These are phyloP conservation scores for Verticillium longisporum DNA, from an alignment of 2,329 filamentous ascomycete species.

Conservation along the genomic window DNA sequence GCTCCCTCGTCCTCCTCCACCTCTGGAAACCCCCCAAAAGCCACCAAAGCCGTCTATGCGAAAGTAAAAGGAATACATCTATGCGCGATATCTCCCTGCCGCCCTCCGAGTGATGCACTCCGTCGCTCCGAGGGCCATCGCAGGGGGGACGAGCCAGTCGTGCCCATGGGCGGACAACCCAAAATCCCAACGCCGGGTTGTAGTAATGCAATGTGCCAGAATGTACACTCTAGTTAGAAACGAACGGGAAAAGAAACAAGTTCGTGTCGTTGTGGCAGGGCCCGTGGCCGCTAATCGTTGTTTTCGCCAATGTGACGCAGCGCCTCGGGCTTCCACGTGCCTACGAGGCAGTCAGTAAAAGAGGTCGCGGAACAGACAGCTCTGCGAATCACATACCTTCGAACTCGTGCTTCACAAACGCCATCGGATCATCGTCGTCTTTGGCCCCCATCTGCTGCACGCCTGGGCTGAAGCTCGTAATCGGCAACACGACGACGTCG, in stretches of 20 bases:
- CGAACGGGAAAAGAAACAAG: constrained; percentile 3
- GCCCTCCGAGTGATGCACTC: background rate
- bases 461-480: constrained; percentile 95
- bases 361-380: constrained; percentile 1
- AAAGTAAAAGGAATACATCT: background rate
- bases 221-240: background rate
- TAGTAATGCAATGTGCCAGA: background rate
- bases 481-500: constrained; percentile 88
- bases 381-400: constrained; percentile 56
- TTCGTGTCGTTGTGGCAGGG: background rate
- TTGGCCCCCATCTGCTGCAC: constrained; percentile 89
- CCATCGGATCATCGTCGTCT: constrained; percentile 87
- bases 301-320: constrained; percentile 61
- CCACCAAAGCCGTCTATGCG: background rate
- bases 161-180: background rate
- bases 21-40: background rate
- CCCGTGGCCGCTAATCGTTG: constrained; percentile 13
- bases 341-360: constrained; percentile 28
- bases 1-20: too few relatives aligned
- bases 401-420: constrained; percentile 95
- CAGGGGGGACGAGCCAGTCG: background rate
- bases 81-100: background rate
- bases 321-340: constrained; percentile 69
- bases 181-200: background rate
- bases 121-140: background rate